phyloP scores from a whole-genome alignment of 441 rosid species.

The Mallotus repandus region DNA sequence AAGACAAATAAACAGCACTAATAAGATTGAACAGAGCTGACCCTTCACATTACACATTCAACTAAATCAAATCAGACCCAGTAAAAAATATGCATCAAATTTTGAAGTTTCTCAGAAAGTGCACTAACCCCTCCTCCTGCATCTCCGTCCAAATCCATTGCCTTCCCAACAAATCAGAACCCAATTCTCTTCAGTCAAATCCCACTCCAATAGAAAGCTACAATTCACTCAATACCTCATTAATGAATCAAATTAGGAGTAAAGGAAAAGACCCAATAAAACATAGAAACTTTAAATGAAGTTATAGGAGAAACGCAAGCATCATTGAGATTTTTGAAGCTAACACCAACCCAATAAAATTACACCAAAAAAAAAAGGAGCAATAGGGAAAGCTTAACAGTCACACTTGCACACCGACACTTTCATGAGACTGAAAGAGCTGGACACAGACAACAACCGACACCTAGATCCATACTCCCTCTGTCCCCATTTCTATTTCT shows the following conservation, averaged over 20 bases:
- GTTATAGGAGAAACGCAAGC: slow-evolving; percentile 6
- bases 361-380: background rate
- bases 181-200: background rate
- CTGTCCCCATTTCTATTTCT: slow-evolving; percentile 6
- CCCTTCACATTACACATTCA: background rate
- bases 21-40: background rate
- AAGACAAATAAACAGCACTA: background rate
- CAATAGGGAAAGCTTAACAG: slow-evolving; percentile 13
- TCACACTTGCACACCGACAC: slow-evolving; percentile 23
- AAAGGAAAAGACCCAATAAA: slow-evolving; percentile 1
- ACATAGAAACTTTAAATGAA: background rate
- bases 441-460: slow-evolving; percentile 12
- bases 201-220: background rate
- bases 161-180: slow-evolving; percentile 8
- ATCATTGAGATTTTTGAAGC: slow-evolving; percentile 13
- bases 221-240: slow-evolving; percentile 7
- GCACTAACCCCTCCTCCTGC: slow-evolving; percentile 21
- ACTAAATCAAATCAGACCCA: slow-evolving; percentile 6
- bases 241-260: background rate
- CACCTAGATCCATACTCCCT: slow-evolving; percentile 12
- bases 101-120: background rate
- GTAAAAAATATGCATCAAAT: background rate
- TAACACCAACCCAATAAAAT: background rate
- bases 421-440: background rate
- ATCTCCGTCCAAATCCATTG: slow-evolving; percentile 27